phyloP scores from a whole-genome alignment of 345 rosid species.

The Bretschneidera sinensis region DNA sequence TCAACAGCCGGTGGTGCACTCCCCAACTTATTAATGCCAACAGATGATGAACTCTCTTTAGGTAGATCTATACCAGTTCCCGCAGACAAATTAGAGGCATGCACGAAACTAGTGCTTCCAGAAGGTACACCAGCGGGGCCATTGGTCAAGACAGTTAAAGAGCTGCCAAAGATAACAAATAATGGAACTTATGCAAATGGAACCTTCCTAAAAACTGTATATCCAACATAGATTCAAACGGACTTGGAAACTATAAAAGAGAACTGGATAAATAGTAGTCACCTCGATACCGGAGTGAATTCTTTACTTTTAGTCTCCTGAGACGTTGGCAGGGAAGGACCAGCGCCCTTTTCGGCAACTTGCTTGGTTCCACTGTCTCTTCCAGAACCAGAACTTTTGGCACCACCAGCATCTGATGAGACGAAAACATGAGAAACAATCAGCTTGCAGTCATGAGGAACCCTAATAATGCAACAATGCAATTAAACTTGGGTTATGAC shows the following conservation, averaged over 20 bases:
- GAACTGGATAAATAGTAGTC: slow-evolving; percentile 10
- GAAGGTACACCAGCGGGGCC: slow-evolving; percentile 41
- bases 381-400: slow-evolving; percentile 44
- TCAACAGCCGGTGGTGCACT: slow-evolving; percentile 29
- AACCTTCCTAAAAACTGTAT: not conserved
- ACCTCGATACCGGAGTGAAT: slow-evolving; percentile 43
- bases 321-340: slow-evolving; percentile 35
- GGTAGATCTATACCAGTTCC: slow-evolving; percentile 30
- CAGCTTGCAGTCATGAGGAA: slow-evolving; percentile 8
- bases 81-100: slow-evolving; percentile 24
- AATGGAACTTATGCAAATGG: slow-evolving; percentile 10
- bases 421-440: slow-evolving; percentile 24
- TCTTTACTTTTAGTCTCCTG: slow-evolving; percentile 47
- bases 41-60: slow-evolving; percentile 35
- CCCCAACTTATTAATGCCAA: slow-evolving; percentile 30
- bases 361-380: slow-evolving; percentile 52
- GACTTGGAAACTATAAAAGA: slow-evolving; percentile 8
- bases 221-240: not conserved
- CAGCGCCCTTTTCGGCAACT: slow-evolving; percentile 45
- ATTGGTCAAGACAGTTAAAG: slow-evolving; percentile 34
- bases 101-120: slow-evolving; percentile 28
- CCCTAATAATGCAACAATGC: slow-evolving; percentile 16
- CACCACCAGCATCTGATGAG: slow-evolving; percentile 59
- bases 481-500: not conserved
- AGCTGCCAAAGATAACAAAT: slow-evolving; percentile 36